Conservation (phyloP, 352 stramenopile species). For the Pythium phragmiticola region DNA sequence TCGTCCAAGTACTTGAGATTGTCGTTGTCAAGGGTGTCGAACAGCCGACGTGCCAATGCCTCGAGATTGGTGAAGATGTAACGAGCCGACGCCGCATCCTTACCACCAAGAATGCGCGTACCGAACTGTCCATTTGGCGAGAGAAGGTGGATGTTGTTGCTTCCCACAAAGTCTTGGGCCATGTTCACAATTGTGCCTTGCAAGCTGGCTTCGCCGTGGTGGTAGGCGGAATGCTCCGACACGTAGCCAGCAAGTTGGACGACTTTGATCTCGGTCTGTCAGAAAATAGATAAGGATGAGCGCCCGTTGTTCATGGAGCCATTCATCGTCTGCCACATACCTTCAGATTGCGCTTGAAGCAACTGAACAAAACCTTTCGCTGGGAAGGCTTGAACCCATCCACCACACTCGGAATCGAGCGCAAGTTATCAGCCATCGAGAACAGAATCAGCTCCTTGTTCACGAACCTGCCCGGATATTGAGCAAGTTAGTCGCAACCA, state of each 20-base stretch:
- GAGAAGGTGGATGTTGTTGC: constrained; percentile 98
- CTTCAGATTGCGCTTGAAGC: constrained; percentile 98
- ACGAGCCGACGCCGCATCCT: constrained; percentile 92
- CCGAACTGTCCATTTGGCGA: constrained; percentile 97
- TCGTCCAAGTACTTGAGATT: constrained; percentile 91
- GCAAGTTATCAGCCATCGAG: constrained; percentile 97
- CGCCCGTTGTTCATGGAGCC: background rate
- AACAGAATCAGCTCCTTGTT: constrained; percentile 99
- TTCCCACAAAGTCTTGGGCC: constrained; percentile 98
- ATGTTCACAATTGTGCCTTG: constrained; percentile 97
- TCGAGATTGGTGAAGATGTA: constrained; percentile 95
- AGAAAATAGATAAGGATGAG: constrained; percentile 4
- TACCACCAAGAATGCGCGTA: constrained; percentile 95
- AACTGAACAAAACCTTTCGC: constrained; percentile 97
- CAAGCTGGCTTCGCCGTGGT: constrained; percentile 96
- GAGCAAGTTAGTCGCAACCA: constrained; percentile 9
- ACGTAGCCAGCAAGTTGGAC: constrained; percentile 96
- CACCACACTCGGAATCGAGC: constrained; percentile 94
- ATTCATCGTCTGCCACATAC: constrained; percentile 25
- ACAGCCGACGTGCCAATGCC: constrained; percentile 78
- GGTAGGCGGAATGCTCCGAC: constrained; percentile 98
- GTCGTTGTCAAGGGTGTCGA: constrained; percentile 89
- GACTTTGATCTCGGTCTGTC: constrained; percentile 83
- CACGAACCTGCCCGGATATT: constrained; percentile 82
- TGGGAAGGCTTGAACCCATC: constrained; percentile 99